Evolutionary conservation across 75 land plant genomes (phyloP).

Genomic region (Chamaecyparis obtusa): DNA sequence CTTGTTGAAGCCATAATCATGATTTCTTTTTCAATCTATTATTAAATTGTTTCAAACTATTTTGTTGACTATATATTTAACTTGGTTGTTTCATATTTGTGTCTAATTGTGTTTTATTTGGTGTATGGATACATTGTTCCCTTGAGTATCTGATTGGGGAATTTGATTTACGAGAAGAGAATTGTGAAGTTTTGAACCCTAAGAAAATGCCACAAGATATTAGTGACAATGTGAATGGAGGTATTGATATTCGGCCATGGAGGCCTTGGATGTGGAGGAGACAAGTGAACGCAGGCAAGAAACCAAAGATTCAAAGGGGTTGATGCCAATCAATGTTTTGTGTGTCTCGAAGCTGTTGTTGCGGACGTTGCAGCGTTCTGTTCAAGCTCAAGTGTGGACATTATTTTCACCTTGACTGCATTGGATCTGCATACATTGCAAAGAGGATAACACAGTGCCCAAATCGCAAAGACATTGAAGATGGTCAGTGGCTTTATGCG

Average conservation of each 20-base stretch:
- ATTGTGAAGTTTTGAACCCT: not conserved
- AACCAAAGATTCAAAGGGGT: not conserved
- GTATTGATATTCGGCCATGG: not conserved
- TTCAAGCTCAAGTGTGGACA: constrained; percentile 27
- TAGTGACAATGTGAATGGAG: not conserved
- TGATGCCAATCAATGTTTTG: constrained; percentile 10
- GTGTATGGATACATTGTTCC: too few species aligned
- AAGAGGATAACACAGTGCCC: constrained; percentile 37
- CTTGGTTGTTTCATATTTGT: too few species aligned
- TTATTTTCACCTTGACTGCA: constrained; percentile 27
- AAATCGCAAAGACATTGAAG: constrained; percentile 33
- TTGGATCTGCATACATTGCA: constrained; percentile 35
- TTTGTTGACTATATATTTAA: too few species aligned
- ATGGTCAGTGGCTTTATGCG: too few species aligned
- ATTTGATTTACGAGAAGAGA: too few species aligned
- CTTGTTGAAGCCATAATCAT: too few species aligned
- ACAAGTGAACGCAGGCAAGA: not conserved
- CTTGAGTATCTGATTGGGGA: not conserved
- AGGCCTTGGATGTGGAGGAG: not conserved
- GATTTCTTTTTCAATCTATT: too few species aligned
- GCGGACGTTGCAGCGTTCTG: constrained; percentile 15
- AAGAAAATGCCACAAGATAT: not conserved
- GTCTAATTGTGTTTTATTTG: too few species aligned
- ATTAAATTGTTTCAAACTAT: too few species aligned
- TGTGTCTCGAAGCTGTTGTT: constrained; percentile 17